Evolutionary conservation across 208 protist genomes (phyloP).

Genomic region (Leishmania turanica): DNA sequence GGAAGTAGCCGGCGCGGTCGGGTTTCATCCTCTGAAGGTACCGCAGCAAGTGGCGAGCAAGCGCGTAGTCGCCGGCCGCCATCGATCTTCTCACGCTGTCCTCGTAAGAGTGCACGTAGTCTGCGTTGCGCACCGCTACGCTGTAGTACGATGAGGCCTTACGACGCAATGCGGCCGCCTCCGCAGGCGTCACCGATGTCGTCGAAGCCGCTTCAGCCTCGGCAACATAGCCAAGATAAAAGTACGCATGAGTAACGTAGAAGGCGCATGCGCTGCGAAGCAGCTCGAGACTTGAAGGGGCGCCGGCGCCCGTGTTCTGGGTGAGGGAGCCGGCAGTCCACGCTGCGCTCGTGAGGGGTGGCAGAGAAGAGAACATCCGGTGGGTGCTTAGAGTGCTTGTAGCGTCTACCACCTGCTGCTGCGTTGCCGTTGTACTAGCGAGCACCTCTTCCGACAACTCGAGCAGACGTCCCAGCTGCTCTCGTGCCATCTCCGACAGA

Average conservation of each 20-base stretch:
- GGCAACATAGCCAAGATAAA: conserved; percentile 72
- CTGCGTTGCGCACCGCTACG: conserved; percentile 39
- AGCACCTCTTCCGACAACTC: conserved; percentile 34
- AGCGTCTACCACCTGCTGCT: background rate
- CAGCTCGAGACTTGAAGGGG: conserved; percentile 12
- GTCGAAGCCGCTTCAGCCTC: conserved; percentile 15
- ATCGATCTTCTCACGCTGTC: conserved; percentile 57
- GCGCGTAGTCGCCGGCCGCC: conserved; percentile 41
- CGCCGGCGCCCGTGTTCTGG: conserved; percentile 12
- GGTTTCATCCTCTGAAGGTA: conserved; percentile 66
- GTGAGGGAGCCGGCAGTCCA: conserved; percentile 18
- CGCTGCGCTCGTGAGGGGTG: conserved; percentile 16
- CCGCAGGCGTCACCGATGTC: conserved; percentile 8
- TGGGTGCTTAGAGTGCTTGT: background rate
- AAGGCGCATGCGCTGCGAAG: conserved; percentile 36
- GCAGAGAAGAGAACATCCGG: background rate
- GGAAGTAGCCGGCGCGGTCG: conserved; percentile 60
- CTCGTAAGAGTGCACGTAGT: conserved; percentile 72
- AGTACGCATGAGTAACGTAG: conserved; percentile 80
- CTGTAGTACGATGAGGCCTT: conserved; percentile 49
- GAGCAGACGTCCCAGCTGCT: conserved; percentile 53
- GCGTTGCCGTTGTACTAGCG: background rate
- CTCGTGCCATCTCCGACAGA: conserved; percentile 47
- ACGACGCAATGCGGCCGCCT: conserved; percentile 22
- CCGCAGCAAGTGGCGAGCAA: conserved; percentile 66